phyloP scores from a whole-genome alignment of 148 eudicot species.

The Vaccinium corymbosum region DNA sequence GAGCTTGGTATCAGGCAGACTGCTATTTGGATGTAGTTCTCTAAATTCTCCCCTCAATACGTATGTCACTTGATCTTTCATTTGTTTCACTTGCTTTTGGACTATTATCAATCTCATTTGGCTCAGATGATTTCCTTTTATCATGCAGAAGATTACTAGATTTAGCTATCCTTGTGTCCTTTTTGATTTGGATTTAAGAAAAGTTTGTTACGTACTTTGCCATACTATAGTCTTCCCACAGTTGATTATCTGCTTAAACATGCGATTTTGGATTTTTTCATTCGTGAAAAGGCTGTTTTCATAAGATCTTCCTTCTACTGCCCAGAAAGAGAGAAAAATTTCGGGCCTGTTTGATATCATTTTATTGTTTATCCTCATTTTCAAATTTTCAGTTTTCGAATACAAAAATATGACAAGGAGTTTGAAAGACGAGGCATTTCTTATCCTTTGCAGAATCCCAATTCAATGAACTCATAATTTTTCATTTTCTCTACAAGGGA shows the following conservation, averaged over 20 bases:
- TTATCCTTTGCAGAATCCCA: not conserved
- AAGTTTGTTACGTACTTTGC: not conserved
- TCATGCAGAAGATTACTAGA: not conserved
- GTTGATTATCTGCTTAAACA: not conserved
- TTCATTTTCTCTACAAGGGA: not conserved
- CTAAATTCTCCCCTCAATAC: not conserved
- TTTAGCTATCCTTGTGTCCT: not conserved
- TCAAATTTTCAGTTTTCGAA: not conserved
- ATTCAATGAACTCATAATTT: not conserved
- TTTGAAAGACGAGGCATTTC: not conserved
- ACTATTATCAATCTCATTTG: not conserved
- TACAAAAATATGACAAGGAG: not conserved
- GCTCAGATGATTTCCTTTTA: not conserved
- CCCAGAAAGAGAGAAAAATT: too few species aligned
- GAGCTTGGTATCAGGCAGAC: conserved; percentile 7
- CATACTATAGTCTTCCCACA: not conserved
- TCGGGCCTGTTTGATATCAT: not conserved
- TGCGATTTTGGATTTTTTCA: not conserved
- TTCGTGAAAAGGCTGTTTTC: not conserved
- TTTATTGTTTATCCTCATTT: not conserved
- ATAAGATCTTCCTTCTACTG: not conserved
- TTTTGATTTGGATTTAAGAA: not conserved
- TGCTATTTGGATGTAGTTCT: not conserved
- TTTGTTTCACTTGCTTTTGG: not conserved
- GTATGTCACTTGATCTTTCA: not conserved